These are phyloP conservation scores for Spizellomyces punctatus DNA, from an alignment of 192 early-diverging fungal genomes.

Conservation along the genomic window DNA sequence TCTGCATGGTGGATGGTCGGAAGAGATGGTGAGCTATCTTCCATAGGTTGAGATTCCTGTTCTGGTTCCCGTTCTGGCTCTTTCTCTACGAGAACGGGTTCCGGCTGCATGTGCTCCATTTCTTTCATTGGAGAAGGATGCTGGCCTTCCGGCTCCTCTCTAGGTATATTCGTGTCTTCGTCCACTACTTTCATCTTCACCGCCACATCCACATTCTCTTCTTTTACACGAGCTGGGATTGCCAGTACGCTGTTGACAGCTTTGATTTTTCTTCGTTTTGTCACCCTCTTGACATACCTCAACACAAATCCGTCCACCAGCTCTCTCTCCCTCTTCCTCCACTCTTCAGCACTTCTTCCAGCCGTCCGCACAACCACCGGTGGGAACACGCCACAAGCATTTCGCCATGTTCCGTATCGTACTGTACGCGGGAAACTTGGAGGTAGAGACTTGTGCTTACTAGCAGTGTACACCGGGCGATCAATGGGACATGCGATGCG, in stretches of 20 bases:
- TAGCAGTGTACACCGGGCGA: conserved; percentile 36
- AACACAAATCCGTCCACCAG: conserved; percentile 10
- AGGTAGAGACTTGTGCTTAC: conserved; percentile 43
- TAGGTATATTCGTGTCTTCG: neutral
- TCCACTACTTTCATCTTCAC: neutral
- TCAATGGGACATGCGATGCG: conserved; percentile 42
- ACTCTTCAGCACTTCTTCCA: conserved; percentile 16
- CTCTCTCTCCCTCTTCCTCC: neutral
- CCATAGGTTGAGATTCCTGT: too few species aligned
- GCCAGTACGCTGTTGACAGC: neutral
- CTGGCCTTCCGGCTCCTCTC: neutral
- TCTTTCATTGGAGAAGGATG: too few species aligned
- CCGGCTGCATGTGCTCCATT: too few species aligned
- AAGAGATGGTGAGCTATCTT: too few species aligned
- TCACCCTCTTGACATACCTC: conserved; percentile 23
- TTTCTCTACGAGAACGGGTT: too few species aligned
- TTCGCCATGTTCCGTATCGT: conserved; percentile 40
- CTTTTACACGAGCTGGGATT: neutral
- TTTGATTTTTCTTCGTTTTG: conserved; percentile 3
- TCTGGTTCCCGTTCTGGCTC: too few species aligned
- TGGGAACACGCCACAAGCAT: conserved; percentile 30
- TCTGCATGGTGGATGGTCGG: neutral
- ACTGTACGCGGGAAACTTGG: conserved; percentile 32
- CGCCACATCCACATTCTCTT: neutral
- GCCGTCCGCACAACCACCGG: conserved; percentile 15